Conservation (phyloP, 805 yeast species). For the Cyberlindnera mycetangii region DNA sequence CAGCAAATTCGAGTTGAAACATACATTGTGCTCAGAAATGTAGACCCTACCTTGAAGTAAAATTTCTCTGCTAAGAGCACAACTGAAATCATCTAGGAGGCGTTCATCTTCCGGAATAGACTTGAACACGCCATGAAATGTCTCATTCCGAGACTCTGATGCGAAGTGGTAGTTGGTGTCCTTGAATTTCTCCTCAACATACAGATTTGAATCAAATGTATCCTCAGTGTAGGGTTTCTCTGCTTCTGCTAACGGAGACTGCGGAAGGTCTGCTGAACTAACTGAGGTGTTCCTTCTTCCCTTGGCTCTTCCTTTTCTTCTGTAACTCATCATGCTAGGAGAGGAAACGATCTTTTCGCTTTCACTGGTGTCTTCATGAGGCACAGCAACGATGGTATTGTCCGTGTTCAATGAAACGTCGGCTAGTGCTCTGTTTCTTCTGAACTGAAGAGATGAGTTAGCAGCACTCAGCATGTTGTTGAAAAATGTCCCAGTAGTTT, state of each 20-base stretch:
- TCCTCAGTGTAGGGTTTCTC: slow-evolving; percentile 9
- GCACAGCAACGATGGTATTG: not conserved
- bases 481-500: slow-evolving; percentile 19
- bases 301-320: slow-evolving; percentile 14
- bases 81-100: slow-evolving; percentile 80
- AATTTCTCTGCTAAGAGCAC: slow-evolving; percentile 87
- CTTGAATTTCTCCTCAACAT: slow-evolving; percentile 54
- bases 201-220: slow-evolving; percentile 37
- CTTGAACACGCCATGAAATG: slow-evolving; percentile 74
- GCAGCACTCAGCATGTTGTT: slow-evolving; percentile 23
- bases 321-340: slow-evolving; percentile 27
- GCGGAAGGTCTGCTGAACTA: slow-evolving; percentile 17
- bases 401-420: slow-evolving; percentile 4
- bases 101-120: slow-evolving; percentile 66
- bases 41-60: slow-evolving; percentile 85
- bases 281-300: slow-evolving; percentile 18
- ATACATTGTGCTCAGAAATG: slow-evolving; percentile 70
- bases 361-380: not conserved
- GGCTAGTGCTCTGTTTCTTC: slow-evolving; percentile 1
- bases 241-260: slow-evolving; percentile 22
- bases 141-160: slow-evolving; percentile 57
- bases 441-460: slow-evolving; percentile 13
- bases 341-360: slow-evolving; percentile 13
- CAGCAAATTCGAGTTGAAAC: slow-evolving; percentile 82
- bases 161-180: slow-evolving; percentile 66